Evolutionary conservation across 345 rosid species (phyloP).

Genomic region (Bruguiera gymnorhiza): DNA sequence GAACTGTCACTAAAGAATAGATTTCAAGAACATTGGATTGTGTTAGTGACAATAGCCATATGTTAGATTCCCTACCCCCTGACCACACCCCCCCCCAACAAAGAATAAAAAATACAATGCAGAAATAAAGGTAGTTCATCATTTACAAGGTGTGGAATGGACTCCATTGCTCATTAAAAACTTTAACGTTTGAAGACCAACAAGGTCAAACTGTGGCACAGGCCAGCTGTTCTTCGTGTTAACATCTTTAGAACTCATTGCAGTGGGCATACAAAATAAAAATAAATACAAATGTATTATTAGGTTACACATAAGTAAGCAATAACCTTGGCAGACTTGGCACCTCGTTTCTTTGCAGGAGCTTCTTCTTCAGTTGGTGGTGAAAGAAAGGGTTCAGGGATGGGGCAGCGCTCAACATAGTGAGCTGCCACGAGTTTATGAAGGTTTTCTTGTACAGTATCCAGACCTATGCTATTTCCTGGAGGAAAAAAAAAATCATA

Average conservation of each 20-base stretch:
- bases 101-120: too few species aligned
- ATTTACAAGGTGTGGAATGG: too few species aligned
- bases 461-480: constrained; percentile 31
- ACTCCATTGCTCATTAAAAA: too few species aligned
- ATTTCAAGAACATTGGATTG: not conserved
- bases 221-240: not conserved
- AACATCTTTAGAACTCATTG: not conserved
- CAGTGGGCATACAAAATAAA: not conserved
- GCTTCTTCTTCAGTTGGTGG: constrained; percentile 45
- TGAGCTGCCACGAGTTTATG: constrained; percentile 49
- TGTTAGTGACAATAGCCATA: too few species aligned
- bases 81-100: too few species aligned
- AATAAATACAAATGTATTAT: constrained; percentile 4
- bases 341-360: constrained; percentile 46
- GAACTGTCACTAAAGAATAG: not conserved
- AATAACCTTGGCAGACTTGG: constrained; percentile 72
- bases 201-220: too few species aligned
- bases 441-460: constrained; percentile 47
- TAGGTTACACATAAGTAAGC: constrained; percentile 15
- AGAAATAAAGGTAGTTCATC: too few species aligned
- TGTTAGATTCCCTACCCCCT: too few species aligned
- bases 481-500: constrained; percentile 4
- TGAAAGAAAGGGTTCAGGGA: constrained; percentile 63
- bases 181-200: too few species aligned
- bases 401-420: constrained; percentile 78